Percentiles rank a stretch among this genome's conserved stretches.
These are phyloP conservation scores for Cajanus cajan DNA, from an alignment of 306 rosid species.

Conservation along the genomic window DNA sequence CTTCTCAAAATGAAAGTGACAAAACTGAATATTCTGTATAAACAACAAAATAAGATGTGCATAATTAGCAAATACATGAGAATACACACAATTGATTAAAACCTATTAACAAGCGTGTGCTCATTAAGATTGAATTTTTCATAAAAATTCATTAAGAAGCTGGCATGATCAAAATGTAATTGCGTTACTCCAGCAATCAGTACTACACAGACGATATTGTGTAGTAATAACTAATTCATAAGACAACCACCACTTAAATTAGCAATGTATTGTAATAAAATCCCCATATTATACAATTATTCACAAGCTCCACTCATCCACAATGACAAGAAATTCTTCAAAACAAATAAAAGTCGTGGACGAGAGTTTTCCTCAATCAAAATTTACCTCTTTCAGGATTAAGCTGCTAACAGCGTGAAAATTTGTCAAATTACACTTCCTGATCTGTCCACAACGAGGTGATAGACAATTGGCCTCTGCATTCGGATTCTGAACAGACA, in stretches of 20 bases:
- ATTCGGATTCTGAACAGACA: slow-evolving; percentile 50
- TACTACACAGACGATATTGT: background rate
- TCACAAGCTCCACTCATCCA: background rate
- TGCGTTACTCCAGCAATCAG: background rate
- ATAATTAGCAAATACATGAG: background rate
- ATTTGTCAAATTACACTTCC: slow-evolving; percentile 76
- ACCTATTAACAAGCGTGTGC: background rate
- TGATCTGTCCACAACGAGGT: slow-evolving; percentile 55
- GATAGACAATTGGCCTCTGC: slow-evolving; percentile 26
- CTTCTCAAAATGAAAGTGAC: background rate
- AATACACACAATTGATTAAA: background rate
- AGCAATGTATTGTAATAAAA: background rate
- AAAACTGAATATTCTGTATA: background rate
- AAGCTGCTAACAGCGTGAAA: slow-evolving; percentile 41
- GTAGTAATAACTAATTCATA: no score
- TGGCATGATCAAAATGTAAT: background rate
- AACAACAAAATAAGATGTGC: background rate
- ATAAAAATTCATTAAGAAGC: background rate
- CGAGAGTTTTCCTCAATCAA: background rate
- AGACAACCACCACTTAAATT: background rate
- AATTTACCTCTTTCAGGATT: slow-evolving; percentile 62
- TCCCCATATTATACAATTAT: background rate
- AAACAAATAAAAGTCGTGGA: background rate
- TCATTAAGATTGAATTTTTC: background rate
- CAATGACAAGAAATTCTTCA: background rate